phyloP scores from a whole-genome alignment of 1,284 basidiomycete genomes.

The Ustilago xerochloae region DNA sequence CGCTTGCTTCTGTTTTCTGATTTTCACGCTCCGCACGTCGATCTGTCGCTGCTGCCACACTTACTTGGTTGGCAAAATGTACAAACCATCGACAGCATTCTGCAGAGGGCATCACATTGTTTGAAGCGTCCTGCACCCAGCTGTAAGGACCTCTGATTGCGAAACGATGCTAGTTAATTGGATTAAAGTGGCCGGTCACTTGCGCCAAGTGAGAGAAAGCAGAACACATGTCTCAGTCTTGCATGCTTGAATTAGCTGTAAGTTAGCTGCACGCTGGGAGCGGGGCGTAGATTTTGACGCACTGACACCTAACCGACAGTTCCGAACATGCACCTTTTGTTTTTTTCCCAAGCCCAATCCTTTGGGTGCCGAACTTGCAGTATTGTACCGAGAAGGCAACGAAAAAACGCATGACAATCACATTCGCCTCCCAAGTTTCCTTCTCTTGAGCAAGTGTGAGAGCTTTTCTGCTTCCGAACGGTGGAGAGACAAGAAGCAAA shows the following conservation, averaged over 20 bases:
- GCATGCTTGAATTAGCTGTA: background rate
- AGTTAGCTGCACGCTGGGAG: too few species aligned
- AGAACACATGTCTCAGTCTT: background rate
- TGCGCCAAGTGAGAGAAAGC: background rate
- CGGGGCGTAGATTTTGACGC: background rate
- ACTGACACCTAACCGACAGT: background rate
- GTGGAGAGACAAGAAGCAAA: background rate
- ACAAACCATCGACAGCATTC: too few species aligned
- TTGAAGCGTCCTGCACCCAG: too few species aligned
- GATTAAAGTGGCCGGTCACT: background rate
- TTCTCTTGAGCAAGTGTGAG: too few species aligned
- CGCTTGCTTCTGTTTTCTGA: too few species aligned
- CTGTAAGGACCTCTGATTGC: too few species aligned
- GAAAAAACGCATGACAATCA: background rate
- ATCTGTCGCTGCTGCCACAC: too few species aligned
- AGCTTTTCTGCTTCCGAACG: too few species aligned
- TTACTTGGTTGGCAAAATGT: too few species aligned
- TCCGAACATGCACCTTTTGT: background rate
- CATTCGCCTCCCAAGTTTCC: background rate
- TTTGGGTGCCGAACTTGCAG: background rate
- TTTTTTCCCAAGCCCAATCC: background rate
- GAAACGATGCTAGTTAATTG: too few species aligned
- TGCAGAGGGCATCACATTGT: too few species aligned
- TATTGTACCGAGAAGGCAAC: background rate
- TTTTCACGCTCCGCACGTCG: too few species aligned